Evolutionary conservation across 1,284 basidiomycete genomes (phyloP).

Genomic region (Austropuccinia psidii): DNA sequence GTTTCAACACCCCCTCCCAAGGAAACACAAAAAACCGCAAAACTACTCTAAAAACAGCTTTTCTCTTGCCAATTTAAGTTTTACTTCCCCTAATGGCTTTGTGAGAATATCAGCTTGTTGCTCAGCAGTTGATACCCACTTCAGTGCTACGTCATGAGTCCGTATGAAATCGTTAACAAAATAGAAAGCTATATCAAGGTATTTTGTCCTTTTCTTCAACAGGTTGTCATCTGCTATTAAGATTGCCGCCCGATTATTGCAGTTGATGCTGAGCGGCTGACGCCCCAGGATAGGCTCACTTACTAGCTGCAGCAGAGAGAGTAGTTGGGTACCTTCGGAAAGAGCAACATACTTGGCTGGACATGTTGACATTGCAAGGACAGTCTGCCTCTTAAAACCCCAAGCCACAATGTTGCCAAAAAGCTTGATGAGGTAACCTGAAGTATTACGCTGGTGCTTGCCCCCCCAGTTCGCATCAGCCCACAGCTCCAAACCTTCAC

Average conservation of each 20-base stretch:
- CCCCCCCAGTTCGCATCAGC: slow-evolving; percentile 2
- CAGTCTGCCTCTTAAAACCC: background rate
- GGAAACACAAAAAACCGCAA: no score
- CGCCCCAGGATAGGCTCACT: background rate
- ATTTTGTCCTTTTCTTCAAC: background rate
- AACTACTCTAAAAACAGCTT: no score
- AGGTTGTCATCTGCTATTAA: background rate
- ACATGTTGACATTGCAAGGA: background rate
- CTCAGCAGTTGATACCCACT: background rate
- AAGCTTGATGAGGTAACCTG: background rate
- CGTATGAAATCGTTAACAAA: background rate
- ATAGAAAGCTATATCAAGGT: background rate
- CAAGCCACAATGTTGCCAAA: background rate
- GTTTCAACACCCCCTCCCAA: no score
- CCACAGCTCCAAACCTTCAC: background rate
- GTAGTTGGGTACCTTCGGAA: background rate
- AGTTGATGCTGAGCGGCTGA: background rate
- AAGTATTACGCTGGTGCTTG: background rate
- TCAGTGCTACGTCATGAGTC: background rate
- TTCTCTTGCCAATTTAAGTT: no score
- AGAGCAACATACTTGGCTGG: slow-evolving; percentile 3
- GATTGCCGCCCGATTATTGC: slow-evolving; percentile 8
- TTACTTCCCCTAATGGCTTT: background rate
- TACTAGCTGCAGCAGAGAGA: background rate
- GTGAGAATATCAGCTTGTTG: background rate